Evolutionary conservation across 1,284 basidiomycete species (phyloP).

Genomic region (Trametes pubescens): DNA sequence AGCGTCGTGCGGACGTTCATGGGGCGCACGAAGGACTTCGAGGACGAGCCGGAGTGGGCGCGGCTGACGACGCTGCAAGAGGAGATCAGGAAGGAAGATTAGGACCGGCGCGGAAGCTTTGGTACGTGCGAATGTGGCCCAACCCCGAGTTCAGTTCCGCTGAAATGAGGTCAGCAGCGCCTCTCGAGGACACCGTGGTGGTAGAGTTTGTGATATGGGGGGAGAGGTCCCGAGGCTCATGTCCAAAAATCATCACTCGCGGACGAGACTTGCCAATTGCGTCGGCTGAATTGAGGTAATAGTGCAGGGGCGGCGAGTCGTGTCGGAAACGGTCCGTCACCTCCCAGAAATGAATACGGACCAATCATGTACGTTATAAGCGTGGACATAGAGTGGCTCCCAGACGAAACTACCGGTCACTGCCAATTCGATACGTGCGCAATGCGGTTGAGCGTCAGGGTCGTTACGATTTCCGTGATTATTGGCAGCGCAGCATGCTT

Average conservation of each 20-base stretch:
- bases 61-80: slow-evolving; percentile 68
- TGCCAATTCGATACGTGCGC: slow-evolving; percentile 62
- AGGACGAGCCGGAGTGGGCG: slow-evolving; percentile 87
- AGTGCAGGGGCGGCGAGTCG: slow-evolving; percentile 16
- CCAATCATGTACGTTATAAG: slow-evolving; percentile 36
- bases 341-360: slow-evolving; percentile 28
- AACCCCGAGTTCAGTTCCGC: slow-evolving; percentile 19
- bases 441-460: slow-evolving; percentile 73
- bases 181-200: slow-evolving; percentile 29
- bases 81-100: slow-evolving; percentile 52
- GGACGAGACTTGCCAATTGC: slow-evolving; percentile 28
- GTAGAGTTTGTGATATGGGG: slow-evolving; percentile 37
- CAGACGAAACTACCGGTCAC: slow-evolving; percentile 30
- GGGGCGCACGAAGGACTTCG: slow-evolving; percentile 83
- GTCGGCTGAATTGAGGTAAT: slow-evolving; percentile 28
- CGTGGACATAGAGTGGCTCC: slow-evolving; percentile 30
- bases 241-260: slow-evolving; percentile 23
- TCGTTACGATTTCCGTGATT: slow-evolving; percentile 77
- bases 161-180: slow-evolving; percentile 38
- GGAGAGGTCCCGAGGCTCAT: slow-evolving; percentile 28
- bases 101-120: slow-evolving; percentile 19
- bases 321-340: slow-evolving; percentile 19
- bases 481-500: slow-evolving; percentile 60
- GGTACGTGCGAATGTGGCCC: slow-evolving; percentile 25
- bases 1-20: slow-evolving; percentile 91